Evolutionary conservation across 306 rosid species (phyloP), one percentile per base, ranked within the genome.

Genomic region (Cucurbita argyrosperma): DNA sequence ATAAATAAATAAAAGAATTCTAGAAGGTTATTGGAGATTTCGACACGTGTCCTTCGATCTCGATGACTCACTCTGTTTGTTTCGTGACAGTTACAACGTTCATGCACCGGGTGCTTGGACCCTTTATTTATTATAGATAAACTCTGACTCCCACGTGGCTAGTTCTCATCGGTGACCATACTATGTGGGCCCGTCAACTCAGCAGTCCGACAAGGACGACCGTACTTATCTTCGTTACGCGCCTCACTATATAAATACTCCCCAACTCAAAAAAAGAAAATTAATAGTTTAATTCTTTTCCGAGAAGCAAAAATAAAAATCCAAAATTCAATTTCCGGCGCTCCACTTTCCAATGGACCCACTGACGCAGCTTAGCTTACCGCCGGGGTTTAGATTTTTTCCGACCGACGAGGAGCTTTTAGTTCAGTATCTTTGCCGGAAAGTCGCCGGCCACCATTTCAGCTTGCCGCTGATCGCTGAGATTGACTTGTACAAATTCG

Each of bases 401-500:
- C 97, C 98, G 1, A 93, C 96, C 0, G 98, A 93, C 39, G 98
- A 93, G 56, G 98, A 93, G 83, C 97, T 93, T 76, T 76, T 93
- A 47, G 98, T 93, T 74, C 96, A 93, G 59, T 93, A 93, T 58
- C 85, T 93, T 1, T 89, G 96, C 77, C 86, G 96, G 26, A 90
- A 93, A 76, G 98, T 93, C 10, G 98, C 97, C 6, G 98, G 98
- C 2, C 87, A 90, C n/a, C 90, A 90, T 77, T 93, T 93, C 51
- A 84, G 79, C 80, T 79, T 90, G 37, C 85, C 85, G 61, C 85
- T 93, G 39, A 93, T 93, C 37, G 96, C 81, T 4, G 98, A 93
- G 52, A 72, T 93, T 13, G 97, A 93, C 57, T 76, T 93, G 73
- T 93, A 93, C 84, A 93, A 93, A 78, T 93, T 90, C 55, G 97